phyloP scores from a whole-genome alignment of 1,139 yeast genomes.

The Geotrichum macrosporum region DNA sequence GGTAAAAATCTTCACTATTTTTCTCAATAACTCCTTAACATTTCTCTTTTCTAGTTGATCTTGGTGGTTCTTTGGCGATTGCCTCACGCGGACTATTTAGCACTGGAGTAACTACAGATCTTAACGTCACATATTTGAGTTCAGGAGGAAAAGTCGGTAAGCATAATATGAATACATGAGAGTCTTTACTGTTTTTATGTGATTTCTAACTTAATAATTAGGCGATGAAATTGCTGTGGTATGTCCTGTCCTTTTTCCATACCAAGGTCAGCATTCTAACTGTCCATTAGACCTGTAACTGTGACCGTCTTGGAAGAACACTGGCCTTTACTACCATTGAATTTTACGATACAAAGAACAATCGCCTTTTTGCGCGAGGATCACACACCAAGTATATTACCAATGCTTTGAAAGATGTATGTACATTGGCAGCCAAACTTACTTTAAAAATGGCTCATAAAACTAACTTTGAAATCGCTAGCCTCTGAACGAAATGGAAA shows the following conservation, averaged over 20 bases:
- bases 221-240: slow-evolving; percentile 30
- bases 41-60: slow-evolving; percentile 35
- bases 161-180: slow-evolving; percentile 14
- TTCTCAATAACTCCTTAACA: background rate
- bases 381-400: slow-evolving; percentile 44
- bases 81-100: slow-evolving; percentile 42
- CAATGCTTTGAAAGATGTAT: slow-evolving; percentile 38
- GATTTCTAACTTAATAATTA: slow-evolving; percentile 6
- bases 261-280: too few species aligned
- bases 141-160: slow-evolving; percentile 42
- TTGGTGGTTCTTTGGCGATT: slow-evolving; percentile 46
- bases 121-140: slow-evolving; percentile 41
- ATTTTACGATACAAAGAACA: slow-evolving; percentile 31
- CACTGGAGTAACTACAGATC: slow-evolving; percentile 45
- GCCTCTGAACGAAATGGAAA: slow-evolving; percentile 22
- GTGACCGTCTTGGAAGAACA: slow-evolving; percentile 41
- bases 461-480: slow-evolving; percentile 2
- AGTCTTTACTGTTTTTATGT: slow-evolving; percentile 21
- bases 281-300: slow-evolving; percentile 36
- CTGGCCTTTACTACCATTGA: slow-evolving; percentile 43
- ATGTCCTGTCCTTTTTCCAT: too few species aligned
- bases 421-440: slow-evolving; percentile 24
- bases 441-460: too few species aligned
- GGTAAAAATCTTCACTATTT: slow-evolving; percentile 20
- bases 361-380: slow-evolving; percentile 41